phyloP scores from a whole-genome alignment of 306 rosid species.

The Glycine latifolia region DNA sequence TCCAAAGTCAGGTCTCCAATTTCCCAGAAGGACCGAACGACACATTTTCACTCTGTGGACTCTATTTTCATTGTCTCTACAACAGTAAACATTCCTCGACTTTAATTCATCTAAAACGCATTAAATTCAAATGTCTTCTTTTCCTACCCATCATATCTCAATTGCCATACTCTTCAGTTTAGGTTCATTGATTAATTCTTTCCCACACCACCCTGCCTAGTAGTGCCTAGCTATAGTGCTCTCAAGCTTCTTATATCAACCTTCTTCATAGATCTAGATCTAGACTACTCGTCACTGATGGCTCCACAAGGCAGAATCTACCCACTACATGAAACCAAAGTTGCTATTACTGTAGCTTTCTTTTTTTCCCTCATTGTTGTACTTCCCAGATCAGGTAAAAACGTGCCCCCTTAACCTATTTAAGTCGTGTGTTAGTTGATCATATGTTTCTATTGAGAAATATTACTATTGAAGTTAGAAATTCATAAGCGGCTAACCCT shows the following conservation, averaged over 20 bases:
- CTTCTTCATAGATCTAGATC: not conserved
- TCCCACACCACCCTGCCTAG: conserved; percentile 9
- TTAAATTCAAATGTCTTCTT: not conserved
- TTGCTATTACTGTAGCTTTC: conserved; percentile 59
- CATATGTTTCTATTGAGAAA: conserved; percentile 17
- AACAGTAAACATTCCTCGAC: conserved; percentile 60
- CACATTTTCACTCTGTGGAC: conserved; percentile 45
- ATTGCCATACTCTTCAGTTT: too few relatives aligned
- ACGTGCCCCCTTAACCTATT: not conserved
- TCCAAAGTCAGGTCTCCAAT: conserved; percentile 52
- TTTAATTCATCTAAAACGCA: conserved; percentile 39
- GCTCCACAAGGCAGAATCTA: conserved; percentile 53
- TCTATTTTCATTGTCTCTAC: conserved; percentile 54
- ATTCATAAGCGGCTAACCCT: not conserved
- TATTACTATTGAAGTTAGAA: not conserved
- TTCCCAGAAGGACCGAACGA: conserved; percentile 53
- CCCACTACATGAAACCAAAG: conserved; percentile 46
- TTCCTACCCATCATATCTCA: too few relatives aligned
- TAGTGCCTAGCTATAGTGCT: too few relatives aligned
- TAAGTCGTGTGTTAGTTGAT: not conserved
- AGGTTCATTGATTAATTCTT: not conserved
- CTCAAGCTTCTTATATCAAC: conserved; percentile 8
- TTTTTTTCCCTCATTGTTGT: conserved; percentile 58
- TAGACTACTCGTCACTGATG: not conserved
- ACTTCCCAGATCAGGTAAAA: conserved; percentile 67